These are phyloP conservation scores for Aureobasidium uvarum DNA, from an alignment of 2,329 filamentous ascomycete genomes.

Conservation along the genomic window DNA sequence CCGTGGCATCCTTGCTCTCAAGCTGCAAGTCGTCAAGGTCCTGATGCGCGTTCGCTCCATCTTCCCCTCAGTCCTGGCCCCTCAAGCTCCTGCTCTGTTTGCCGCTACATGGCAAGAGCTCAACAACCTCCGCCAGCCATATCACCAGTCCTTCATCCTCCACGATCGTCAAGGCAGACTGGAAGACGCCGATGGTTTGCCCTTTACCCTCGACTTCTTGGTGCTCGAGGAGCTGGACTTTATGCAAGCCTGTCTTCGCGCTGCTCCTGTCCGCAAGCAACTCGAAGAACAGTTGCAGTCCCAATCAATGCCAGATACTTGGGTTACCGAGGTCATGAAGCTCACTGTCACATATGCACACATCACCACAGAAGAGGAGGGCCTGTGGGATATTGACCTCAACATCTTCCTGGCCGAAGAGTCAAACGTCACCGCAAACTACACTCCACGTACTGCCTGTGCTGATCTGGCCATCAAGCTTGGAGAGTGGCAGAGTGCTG, in stretches of 20 bases:
- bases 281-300: slow-evolving; percentile 74
- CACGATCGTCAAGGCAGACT: slow-evolving; percentile 82
- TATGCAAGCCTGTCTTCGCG: slow-evolving; percentile 84
- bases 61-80: slow-evolving; percentile 76
- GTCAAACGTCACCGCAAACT: slow-evolving; percentile 91
- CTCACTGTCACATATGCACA: slow-evolving; percentile 81
- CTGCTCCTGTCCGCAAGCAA: slow-evolving; percentile 82
- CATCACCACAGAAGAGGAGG: slow-evolving; percentile 89
- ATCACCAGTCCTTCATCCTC: slow-evolving; percentile 81
- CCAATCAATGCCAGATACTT: slow-evolving; percentile 64
- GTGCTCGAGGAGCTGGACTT: slow-evolving; percentile 94
- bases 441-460: slow-evolving; percentile 88
- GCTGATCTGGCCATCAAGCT: slow-evolving; percentile 91
- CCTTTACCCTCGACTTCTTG: slow-evolving; percentile 91
- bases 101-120: slow-evolving; percentile 88
- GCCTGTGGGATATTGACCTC: slow-evolving; percentile 93
- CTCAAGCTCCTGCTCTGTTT: slow-evolving; percentile 81
- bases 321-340: slow-evolving; percentile 86
- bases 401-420: slow-evolving; percentile 95
- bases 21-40: slow-evolving; percentile 87
- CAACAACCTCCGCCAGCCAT: slow-evolving; percentile 66
- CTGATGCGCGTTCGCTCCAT: slow-evolving; percentile 83
- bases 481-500: slow-evolving; percentile 79
- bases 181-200: slow-evolving; percentile 86
- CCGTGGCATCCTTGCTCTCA: slow-evolving; percentile 80